These are phyloP conservation scores for Aureococcus anophagefferens DNA, from an alignment of 108 stramenopile genomes.

Conservation along the genomic window DNA sequence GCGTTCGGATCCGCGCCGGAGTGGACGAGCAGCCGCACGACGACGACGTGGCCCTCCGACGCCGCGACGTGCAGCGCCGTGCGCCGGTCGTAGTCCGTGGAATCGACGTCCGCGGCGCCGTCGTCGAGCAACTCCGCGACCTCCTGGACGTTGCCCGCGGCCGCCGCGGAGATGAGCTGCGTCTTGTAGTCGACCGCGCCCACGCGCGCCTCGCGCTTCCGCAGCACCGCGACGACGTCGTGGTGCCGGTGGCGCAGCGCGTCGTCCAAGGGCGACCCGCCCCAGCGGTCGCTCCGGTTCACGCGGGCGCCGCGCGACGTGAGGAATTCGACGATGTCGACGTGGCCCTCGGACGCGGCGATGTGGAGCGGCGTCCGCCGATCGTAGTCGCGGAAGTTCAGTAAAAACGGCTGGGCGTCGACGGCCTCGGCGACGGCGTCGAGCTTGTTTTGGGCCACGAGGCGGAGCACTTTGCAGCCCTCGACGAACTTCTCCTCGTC, in stretches of 20 bases:
- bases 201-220: conserved; percentile 11
- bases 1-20: conserved; percentile 40
- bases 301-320: conserved; percentile 32
- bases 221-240: conserved; percentile 30
- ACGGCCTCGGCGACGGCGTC: not conserved
- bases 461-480: too few relatives aligned
- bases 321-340: conserved; percentile 32
- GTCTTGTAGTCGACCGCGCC: conserved; percentile 11
- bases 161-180: conserved; percentile 38
- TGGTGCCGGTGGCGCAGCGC: conserved; percentile 39
- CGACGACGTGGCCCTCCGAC: conserved; percentile 32
- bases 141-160: conserved; percentile 37
- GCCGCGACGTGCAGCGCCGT: conserved; percentile 54
- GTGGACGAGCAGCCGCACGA: conserved; percentile 35
- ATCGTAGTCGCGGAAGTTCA: conserved; percentile 42
- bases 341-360: conserved; percentile 43
- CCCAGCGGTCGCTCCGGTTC: conserved; percentile 50
- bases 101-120: conserved; percentile 32
- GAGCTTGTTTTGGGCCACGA: too few relatives aligned
- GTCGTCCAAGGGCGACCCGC: conserved; percentile 47
- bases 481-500: too few relatives aligned
- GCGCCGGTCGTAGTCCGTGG: conserved; percentile 39
- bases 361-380: conserved; percentile 47
- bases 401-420: not conserved
- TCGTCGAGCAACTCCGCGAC: conserved; percentile 25